Evolutionary conservation across 345 rosid species (phyloP).

Genomic region (Aurinia saxatilis): DNA sequence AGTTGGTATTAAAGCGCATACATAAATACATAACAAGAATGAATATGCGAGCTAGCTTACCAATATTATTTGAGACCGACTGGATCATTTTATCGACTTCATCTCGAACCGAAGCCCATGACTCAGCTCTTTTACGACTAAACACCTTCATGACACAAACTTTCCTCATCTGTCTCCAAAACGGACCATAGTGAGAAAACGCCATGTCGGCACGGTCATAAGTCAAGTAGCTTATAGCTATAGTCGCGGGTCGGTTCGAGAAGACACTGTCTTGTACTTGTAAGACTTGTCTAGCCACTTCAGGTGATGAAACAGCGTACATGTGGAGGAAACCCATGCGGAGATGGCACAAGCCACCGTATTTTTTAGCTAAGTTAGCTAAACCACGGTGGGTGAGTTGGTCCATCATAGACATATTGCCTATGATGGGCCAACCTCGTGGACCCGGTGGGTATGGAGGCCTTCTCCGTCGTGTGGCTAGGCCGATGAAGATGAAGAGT

Average conservation of each 20-base stretch:
- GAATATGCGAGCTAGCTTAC: constrained; percentile 21
- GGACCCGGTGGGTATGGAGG: constrained; percentile 87
- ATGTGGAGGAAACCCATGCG: constrained; percentile 70
- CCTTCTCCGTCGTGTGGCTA: constrained; percentile 32
- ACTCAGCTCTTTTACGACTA: constrained; percentile 88
- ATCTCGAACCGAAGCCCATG: constrained; percentile 86
- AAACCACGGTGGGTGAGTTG: constrained; percentile 90
- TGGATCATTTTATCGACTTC: constrained; percentile 59
- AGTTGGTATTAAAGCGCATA: too few relatives aligned
- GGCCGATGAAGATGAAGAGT: constrained; percentile 36
- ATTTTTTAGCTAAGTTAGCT: constrained; percentile 47
- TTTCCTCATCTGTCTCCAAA: constrained; percentile 98
- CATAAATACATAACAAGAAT: too few relatives aligned
- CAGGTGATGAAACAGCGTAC: constrained; percentile 66
- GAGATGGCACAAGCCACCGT: constrained; percentile 82
- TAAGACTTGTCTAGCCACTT: constrained; percentile 66
- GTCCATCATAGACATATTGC: constrained; percentile 87
- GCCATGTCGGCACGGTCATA: constrained; percentile 95
- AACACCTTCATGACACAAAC: constrained; percentile 82
- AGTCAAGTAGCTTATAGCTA: constrained; percentile 77
- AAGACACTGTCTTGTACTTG: constrained; percentile 83
- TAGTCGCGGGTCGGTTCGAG: constrained; percentile 82
- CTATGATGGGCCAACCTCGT: constrained; percentile 70
- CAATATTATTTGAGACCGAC: constrained; percentile 35
- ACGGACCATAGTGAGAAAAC: constrained; percentile 91